Base-by-base conservation (phyloP, 306 rosid species). In the Sophora flavescens region DNA sequence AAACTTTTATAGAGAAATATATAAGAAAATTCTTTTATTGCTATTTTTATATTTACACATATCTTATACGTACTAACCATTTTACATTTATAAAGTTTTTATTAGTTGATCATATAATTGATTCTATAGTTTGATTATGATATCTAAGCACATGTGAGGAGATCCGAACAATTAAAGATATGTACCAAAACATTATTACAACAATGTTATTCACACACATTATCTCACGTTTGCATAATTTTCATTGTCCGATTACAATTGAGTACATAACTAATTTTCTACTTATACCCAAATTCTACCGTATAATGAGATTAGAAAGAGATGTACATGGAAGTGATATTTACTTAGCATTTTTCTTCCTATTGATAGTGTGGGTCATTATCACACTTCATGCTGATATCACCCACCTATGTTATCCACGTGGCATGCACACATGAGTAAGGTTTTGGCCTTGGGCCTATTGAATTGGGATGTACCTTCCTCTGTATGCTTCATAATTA, bases 341-440 rank as follows among this genome's bases (percentile, higher is more conserved):
- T 47, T 47, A 47, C 52, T 11, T 47, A 47, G 16, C 52, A 47
- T 14, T 50, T 64, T 42, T 76, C 9, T 18, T 42, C 71, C 36
- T 6, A 14, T 12, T 22, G 72, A 51, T 68, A 71, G 63, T 36
- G 81, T 72, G 86, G 85, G 85, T 75, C 89, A 89, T 87, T 87
- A 91, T 84, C 87, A 86, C 81, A 93, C 96, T 85, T 93, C 98
- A 93, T 88, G 98, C 94, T 93, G 90, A 90, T 69, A 73, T 90
- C 98, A 91, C 76, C 80, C 53, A 83, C 39, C 86, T 75, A 74
- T 68, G 77, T 28, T 52, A 67, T 83, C 81, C 89, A 91, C 96
- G 94, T 90, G 88, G 87, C 97, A 82, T 75, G 87, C 97, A 82
- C 77, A 70, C 48, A 71, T 8, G 76, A 60, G 71, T 76, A 32